Conservation (phyloP, 2,329 filamentous ascomycete genomes). For the Lasiodiplodia citricola region DNA sequence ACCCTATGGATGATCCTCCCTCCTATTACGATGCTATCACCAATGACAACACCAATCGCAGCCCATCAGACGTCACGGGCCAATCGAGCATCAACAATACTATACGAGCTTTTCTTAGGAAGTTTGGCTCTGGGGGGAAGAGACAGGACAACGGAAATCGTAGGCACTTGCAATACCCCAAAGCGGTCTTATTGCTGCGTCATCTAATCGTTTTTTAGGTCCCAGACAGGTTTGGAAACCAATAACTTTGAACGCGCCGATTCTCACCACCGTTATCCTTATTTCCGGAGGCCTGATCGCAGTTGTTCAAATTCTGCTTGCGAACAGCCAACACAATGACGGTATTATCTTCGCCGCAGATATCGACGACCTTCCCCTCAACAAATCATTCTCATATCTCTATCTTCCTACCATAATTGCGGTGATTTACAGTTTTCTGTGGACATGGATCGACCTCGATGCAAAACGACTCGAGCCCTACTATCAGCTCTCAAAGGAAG, state of each 20-base stretch:
- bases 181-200: background rate
- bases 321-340: conserved; percentile 46
- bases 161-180: background rate
- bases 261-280: conserved; percentile 46
- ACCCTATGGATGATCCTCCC: background rate
- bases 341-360: conserved; percentile 50
- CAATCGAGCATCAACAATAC: background rate
- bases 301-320: conserved; percentile 53
- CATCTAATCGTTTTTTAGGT: background rate
- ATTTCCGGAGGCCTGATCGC: conserved; percentile 49
- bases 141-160: background rate
- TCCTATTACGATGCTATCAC: background rate
- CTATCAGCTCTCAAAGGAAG: conserved; percentile 58
- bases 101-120: background rate
- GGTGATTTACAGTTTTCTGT: conserved; percentile 61
- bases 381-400: conserved; percentile 49
- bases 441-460: conserved; percentile 67
- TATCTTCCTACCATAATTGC: conserved; percentile 62
- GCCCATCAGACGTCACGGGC: background rate
- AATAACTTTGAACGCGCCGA: conserved; percentile 41
- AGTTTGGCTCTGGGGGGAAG: background rate
- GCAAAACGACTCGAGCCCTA: conserved; percentile 65
- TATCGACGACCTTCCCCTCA: conserved; percentile 45
- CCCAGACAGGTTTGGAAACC: conserved; percentile 44
- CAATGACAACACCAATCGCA: background rate